Conservation (phyloP, 306 rosid genomes). For the Malus orientalis region DNA sequence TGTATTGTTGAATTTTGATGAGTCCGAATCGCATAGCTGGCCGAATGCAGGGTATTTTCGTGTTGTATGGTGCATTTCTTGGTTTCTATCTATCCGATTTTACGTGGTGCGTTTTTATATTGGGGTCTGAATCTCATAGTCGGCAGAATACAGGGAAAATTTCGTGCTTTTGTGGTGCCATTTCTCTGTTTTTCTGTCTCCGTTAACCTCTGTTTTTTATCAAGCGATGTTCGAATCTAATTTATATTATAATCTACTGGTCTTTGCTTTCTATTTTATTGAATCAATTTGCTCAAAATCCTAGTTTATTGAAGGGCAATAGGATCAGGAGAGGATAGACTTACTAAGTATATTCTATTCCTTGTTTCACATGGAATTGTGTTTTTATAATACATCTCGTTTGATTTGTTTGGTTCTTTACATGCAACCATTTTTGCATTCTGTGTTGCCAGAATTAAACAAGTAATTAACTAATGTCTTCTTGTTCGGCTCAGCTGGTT, state of each 20-base stretch:
- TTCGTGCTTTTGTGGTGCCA: neutral
- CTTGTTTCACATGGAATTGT: slow-evolving; percentile 38
- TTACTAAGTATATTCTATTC: slow-evolving; percentile 36
- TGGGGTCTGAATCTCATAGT: neutral
- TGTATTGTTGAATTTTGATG: neutral
- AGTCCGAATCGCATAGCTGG: neutral
- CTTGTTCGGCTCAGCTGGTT: slow-evolving; percentile 53
- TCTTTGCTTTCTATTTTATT: neutral
- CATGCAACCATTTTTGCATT: slow-evolving; percentile 29
- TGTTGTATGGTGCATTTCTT: neutral
- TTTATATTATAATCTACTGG: neutral
- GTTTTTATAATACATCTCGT: slow-evolving; percentile 12
- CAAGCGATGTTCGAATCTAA: neutral
- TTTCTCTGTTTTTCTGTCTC: slow-evolving; percentile 15
- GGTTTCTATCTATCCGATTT: too few relatives aligned
- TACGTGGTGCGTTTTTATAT: too few relatives aligned
- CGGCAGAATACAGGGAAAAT: neutral
- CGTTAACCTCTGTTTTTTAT: slow-evolving; percentile 14
- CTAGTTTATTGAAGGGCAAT: slow-evolving; percentile 6
- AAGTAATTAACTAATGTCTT: slow-evolving; percentile 25
- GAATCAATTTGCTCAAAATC: slow-evolving; percentile 16
- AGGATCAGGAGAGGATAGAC: slow-evolving; percentile 23
- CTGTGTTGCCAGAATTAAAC: slow-evolving; percentile 29
- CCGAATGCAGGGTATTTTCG: neutral
- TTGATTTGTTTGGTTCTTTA: neutral